These are phyloP conservation scores for Chamaecrista fasciculata DNA, from an alignment of 306 rosid genomes.

Conservation along the genomic window DNA sequence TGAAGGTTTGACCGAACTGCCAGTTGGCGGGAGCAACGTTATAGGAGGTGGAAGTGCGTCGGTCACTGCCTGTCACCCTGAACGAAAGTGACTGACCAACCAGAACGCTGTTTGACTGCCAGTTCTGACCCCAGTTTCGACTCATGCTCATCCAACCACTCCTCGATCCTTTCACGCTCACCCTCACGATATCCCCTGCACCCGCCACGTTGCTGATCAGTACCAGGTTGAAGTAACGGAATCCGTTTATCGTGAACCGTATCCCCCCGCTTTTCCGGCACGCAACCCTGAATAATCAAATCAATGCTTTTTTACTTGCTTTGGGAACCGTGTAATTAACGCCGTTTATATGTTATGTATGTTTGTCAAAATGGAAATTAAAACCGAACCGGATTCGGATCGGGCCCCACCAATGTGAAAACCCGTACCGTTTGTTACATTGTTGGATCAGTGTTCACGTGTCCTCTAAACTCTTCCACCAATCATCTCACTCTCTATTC, in stretches of 20 bases:
- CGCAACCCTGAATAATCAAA: constrained; percentile 58
- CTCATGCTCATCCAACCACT: constrained; percentile 78
- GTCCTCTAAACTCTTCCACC: too few relatives aligned
- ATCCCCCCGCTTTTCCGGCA: constrained; percentile 74
- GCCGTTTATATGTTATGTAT: too few relatives aligned
- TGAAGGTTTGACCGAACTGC: constrained; percentile 86
- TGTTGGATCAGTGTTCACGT: too few relatives aligned
- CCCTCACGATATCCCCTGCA: constrained; percentile 67
- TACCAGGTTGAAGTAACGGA: constrained; percentile 76
- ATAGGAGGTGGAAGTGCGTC: constrained; percentile 65
- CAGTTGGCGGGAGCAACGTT: constrained; percentile 64
- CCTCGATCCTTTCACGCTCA: constrained; percentile 60
- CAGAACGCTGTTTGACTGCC: constrained; percentile 65
- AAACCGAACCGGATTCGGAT: too few relatives aligned
- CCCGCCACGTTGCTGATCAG: constrained; percentile 83
- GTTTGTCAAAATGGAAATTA: too few relatives aligned
- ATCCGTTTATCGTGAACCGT: constrained; percentile 77
- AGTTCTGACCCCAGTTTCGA: constrained; percentile 90
- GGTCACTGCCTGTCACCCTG: constrained; percentile 73
- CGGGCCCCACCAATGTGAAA: too few relatives aligned
- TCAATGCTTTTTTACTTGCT: too few relatives aligned
- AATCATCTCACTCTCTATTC: too few relatives aligned
- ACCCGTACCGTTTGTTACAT: too few relatives aligned
- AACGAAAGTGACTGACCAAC: constrained; percentile 83
- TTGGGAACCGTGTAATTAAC: constrained; percentile 17